Evolutionary conservation across 352 stramenopile genomes (phyloP).

Genomic region (Globisporangium cylindrosporum): DNA sequence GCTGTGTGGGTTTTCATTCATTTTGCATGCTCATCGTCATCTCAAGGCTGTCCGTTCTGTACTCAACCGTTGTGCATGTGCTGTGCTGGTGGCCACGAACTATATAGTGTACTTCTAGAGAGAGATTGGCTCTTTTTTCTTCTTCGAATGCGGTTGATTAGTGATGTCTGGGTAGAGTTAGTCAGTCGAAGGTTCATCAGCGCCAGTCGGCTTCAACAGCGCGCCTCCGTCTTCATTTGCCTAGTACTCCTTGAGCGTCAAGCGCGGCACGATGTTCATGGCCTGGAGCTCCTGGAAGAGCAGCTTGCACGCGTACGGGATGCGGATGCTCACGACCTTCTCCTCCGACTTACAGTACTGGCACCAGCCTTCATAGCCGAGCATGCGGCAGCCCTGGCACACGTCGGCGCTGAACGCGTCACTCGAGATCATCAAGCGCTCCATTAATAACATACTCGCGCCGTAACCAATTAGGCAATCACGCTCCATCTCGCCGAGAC

Average conservation of each 20-base stretch:
- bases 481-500: slow-evolving; percentile 99
- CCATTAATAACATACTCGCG: slow-evolving; percentile 98
- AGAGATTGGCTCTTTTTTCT: background rate
- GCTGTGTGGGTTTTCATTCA: background rate
- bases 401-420: slow-evolving; percentile 99
- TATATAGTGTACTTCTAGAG: slow-evolving; percentile 15
- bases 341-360: slow-evolving; percentile 98
- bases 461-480: slow-evolving; percentile 99
- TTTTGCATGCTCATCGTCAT: background rate
- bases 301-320: slow-evolving; percentile 99
- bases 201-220: background rate
- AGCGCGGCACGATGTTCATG: slow-evolving; percentile 99
- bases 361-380: slow-evolving; percentile 98
- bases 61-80: background rate
- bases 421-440: slow-evolving; percentile 99
- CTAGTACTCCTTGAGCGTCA: slow-evolving; percentile 95
- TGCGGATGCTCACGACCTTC: slow-evolving; percentile 96
- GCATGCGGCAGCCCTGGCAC: slow-evolving; percentile 96
- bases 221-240: background rate
- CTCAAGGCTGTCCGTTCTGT: background rate
- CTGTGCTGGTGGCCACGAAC: background rate
- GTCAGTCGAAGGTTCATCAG: background rate
- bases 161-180: background rate
- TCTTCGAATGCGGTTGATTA: background rate
- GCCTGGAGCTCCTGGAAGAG: slow-evolving; percentile 98